Evolutionary conservation across 2,329 filamentous ascomycete species (phyloP), one percentile per base, ranked within the genome.

Genomic region (Penicillium sp.): DNA sequence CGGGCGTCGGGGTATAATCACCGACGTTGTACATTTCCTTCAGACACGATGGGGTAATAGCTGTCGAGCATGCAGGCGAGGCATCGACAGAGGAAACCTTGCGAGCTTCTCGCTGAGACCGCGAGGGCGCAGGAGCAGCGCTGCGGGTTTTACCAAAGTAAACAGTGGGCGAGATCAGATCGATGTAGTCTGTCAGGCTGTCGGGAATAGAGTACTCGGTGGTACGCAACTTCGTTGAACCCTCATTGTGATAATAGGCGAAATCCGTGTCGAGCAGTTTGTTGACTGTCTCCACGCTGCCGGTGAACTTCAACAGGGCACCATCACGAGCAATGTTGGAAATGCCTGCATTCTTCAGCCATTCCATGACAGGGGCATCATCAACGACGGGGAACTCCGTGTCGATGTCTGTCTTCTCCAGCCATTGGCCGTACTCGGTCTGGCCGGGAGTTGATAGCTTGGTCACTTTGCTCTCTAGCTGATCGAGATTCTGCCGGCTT

Each of bases 141-240:
- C 42, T 48, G 32, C 43, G 54, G 27, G 56, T 70, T 44, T 68
- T 70, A 49, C 75, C 76, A 54, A 80, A 79, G 47, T 72, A 75
- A 31, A 73, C 78, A 0, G 78, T 80, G 0, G 78, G 78, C 23
- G 78, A 75, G 39, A 81, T 73, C 13, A 78, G 63, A 46, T 78
- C 71, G 56, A 78, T 71, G 53, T 73, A 58, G 3, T 56, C 44
- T 20, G 60, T 56, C 44, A 78, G 55, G 12, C 69, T 58, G n/a
- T 70, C 63, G 0, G 71, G 71, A 9, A 74, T 63, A 2, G 70
- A 72, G 58, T 74, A 74, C 48, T 69, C 56, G 10, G 70, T 68
- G 4, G 71, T 72, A 18, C 73, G 70, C 44, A 76, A 64, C 46
- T 75, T 74, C n/a, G 70, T 64, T 25, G 63, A 58, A n/a, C 62